Conservation (phyloP, 306 rosid species). For the Medicago ruthenica region DNA sequence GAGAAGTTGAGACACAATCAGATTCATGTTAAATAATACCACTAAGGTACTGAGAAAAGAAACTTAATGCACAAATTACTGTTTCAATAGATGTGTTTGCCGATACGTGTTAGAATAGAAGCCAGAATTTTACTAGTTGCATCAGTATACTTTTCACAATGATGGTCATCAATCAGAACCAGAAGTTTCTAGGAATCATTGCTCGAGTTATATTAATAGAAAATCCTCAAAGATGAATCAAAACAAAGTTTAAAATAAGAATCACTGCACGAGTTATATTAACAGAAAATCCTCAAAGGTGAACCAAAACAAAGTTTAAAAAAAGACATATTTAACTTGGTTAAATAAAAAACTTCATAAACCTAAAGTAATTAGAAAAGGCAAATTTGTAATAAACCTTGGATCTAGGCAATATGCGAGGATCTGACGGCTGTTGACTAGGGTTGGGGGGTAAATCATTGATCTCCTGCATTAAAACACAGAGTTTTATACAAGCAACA, state of each 20-base stretch:
- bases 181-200: constrained; percentile 10
- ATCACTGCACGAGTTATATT: constrained; percentile 18
- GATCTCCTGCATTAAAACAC: constrained; percentile 67
- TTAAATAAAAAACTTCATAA: constrained; percentile 27
- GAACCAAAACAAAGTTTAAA: constrained; percentile 15
- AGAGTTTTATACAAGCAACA: constrained; percentile 34
- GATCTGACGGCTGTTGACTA: constrained; percentile 76
- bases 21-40: constrained; percentile 32
- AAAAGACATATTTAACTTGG: background rate
- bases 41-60: constrained; percentile 21
- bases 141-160: constrained; percentile 16
- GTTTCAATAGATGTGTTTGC: background rate
- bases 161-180: constrained; percentile 27
- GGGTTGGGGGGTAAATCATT: constrained; percentile 79
- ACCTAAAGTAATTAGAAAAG: constrained; percentile 27
- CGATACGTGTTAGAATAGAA: constrained; percentile 2
- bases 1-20: constrained; percentile 49
- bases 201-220: constrained; percentile 23
- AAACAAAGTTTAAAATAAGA: constrained; percentile 1
- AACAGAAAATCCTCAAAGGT: background rate
- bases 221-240: constrained; percentile 35
- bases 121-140: background rate
- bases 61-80: constrained; percentile 18
- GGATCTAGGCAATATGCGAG: constrained; percentile 68
- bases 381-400: constrained; percentile 58